phyloP scores from a whole-genome alignment of 805 yeast genomes.

The Spathaspora girioi region DNA sequence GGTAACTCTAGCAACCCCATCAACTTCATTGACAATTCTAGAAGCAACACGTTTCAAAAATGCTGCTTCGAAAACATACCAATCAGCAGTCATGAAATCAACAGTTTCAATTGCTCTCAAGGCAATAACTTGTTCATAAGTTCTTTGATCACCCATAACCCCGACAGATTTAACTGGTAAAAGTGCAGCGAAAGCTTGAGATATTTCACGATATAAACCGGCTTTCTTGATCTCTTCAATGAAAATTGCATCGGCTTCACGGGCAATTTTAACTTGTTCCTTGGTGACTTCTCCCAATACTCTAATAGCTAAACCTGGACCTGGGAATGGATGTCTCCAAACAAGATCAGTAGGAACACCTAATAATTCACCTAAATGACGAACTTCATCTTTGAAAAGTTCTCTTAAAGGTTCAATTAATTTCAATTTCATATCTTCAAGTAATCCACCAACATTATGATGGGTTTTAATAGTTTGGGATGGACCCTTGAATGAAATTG shows the following conservation, averaged over 20 bases:
- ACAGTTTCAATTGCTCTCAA: conserved; percentile 96
- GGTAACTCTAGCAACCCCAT: conserved; percentile 98
- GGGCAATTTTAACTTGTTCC: conserved; percentile 90
- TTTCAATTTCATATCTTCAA: conserved; percentile 97
- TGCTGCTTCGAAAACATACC: conserved; percentile 90
- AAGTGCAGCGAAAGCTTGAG: conserved; percentile 97
- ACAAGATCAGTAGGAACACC: conserved; percentile 96
- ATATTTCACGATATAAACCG: conserved; percentile 86
- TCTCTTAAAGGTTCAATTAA: conserved; percentile 98
- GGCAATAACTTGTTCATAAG: conserved; percentile 98
- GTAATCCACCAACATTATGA: conserved; percentile 97
- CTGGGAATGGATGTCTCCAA: conserved; percentile 99
- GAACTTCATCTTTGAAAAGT: conserved; percentile 97
- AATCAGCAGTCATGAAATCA: conserved; percentile 99
- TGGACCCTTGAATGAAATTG: conserved; percentile 98
- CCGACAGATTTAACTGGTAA: conserved; percentile 98
- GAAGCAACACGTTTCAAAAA: conserved; percentile 92
- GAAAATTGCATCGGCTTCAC: conserved; percentile 94
- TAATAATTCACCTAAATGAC: conserved; percentile 89
- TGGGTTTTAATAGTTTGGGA: conserved; percentile 99
- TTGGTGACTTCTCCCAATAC: conserved; percentile 95
- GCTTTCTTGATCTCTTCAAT: conserved; percentile 93
- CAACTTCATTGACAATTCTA: conserved; percentile 97
- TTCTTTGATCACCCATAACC: conserved; percentile 99
- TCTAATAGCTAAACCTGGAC: conserved; percentile 99